These are phyloP conservation scores for Boletus insuetus DNA, from an alignment of 768 basidiomycete genomes.

Conservation along the genomic window DNA sequence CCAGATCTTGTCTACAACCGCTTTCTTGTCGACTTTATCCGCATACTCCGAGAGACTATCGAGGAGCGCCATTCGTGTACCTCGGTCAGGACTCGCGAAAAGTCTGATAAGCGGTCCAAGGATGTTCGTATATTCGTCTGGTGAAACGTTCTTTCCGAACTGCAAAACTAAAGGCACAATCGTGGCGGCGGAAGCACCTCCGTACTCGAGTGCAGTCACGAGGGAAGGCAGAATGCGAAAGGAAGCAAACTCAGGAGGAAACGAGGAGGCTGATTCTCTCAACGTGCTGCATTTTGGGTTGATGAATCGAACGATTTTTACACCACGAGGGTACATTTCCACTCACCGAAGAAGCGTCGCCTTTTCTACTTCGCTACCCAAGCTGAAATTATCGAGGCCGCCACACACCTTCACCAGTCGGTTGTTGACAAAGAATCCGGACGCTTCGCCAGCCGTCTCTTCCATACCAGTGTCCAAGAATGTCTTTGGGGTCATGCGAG, in stretches of 20 bases:
- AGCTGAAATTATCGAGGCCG: conserved; percentile 80
- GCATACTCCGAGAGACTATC: conserved; percentile 82
- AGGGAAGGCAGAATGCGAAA: conserved; percentile 88
- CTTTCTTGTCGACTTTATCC: conserved; percentile 83
- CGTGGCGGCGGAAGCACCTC: conserved; percentile 68
- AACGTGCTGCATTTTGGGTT: conserved; percentile 51
- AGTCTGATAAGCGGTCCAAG: conserved; percentile 81
- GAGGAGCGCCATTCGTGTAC: conserved; percentile 89
- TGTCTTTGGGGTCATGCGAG: conserved; percentile 67
- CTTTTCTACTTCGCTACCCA: conserved; percentile 82
- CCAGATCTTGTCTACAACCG: conserved; percentile 86
- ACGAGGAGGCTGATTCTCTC: conserved; percentile 73
- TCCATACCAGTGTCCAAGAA: conserved; percentile 84
- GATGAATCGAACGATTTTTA: background rate
- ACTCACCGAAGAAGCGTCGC: conserved; percentile 61
- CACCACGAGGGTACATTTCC: background rate
- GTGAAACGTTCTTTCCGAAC: conserved; percentile 67
- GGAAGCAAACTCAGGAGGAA: conserved; percentile 84
- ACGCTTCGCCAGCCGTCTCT: conserved; percentile 50
- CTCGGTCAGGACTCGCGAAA: conserved; percentile 87
- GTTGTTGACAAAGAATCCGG: conserved; percentile 83
- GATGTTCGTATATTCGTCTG: conserved; percentile 64
- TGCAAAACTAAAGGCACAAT: conserved; percentile 85
- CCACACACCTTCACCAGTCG: conserved; percentile 79
- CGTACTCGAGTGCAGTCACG: conserved; percentile 71